Evolutionary conservation across 2,329 filamentous ascomycete species (phyloP).

Genomic region (Penicillium sclerotiorum): DNA sequence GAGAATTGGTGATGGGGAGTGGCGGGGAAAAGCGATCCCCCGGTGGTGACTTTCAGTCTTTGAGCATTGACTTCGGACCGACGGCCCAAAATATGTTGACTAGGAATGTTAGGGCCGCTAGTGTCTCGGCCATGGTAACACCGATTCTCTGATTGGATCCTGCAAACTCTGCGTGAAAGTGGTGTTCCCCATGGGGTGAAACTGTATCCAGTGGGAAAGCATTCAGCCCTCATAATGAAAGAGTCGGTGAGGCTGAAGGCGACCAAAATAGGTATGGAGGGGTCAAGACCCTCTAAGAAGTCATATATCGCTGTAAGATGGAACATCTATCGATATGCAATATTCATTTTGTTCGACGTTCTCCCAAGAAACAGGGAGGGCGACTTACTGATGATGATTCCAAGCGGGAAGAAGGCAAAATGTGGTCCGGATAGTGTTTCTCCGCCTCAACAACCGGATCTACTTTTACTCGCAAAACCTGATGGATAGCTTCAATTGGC

Average conservation of each 20-base stretch:
- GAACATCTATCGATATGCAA: too few species aligned
- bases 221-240: neutral
- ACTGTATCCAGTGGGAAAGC: slow-evolving; percentile 1
- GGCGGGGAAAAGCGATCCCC: slow-evolving; percentile 32
- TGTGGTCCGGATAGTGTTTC: slow-evolving; percentile 19
- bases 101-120: neutral
- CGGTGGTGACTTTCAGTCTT: slow-evolving; percentile 10
- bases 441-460: slow-evolving; percentile 14
- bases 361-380: too few species aligned
- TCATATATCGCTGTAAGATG: too few species aligned
- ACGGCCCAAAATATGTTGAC: neutral
- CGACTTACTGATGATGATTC: too few species aligned
- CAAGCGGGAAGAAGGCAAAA: too few species aligned
- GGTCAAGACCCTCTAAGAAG: neutral
- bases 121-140: neutral
- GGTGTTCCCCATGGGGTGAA: slow-evolving; percentile 5
- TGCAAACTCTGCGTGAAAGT: neutral
- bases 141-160: neutral
- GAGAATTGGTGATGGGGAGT: neutral
- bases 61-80: neutral
- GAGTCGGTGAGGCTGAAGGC: neutral
- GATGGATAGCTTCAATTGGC: slow-evolving; percentile 9
- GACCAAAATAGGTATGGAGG: neutral
- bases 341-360: too few species aligned
- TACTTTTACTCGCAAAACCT: slow-evolving; percentile 17